Percentiles rank a stretch among this genome's conserved stretches.
Conservation (phyloP, 2,329 filamentous ascomycete genomes). For the Exophiala alcalophila region DNA sequence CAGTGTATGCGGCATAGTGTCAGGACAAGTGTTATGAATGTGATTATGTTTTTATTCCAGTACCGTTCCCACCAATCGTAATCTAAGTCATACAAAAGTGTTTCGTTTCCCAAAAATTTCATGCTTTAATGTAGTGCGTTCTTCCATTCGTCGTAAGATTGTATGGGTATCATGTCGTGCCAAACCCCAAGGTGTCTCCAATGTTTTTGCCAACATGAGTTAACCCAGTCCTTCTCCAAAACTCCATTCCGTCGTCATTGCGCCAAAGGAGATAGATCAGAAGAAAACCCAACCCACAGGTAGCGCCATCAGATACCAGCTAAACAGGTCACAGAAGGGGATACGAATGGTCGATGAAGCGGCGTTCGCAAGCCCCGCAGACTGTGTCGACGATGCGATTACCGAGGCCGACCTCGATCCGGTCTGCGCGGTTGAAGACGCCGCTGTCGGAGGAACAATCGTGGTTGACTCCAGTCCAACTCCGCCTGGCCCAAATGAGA, state of each 20-base stretch:
- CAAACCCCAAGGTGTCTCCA: conserved; percentile 6
- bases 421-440: conserved; percentile 10
- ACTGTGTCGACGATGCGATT: conserved; percentile 12
- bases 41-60: conserved; percentile 3
- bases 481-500: conserved; percentile 54
- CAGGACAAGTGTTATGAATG: conserved; percentile 37
- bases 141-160: conserved; percentile 4
- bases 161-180: conserved; percentile 15
- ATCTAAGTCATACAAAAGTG: neutral
- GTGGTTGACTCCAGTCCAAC: conserved; percentile 44
- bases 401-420: conserved; percentile 3
- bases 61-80: neutral
- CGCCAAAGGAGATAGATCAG: too few relatives aligned
- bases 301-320: conserved; percentile 9
- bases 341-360: neutral
- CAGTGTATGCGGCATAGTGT: conserved; percentile 72
- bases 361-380: neutral
- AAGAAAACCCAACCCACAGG: conserved; percentile 10
- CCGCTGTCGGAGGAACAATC: conserved; percentile 30
- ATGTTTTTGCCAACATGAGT: neutral
- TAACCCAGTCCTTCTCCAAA: conserved; percentile 2
- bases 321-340: neutral
- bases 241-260: conserved; percentile 6
- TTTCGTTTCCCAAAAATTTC: conserved; percentile 1
- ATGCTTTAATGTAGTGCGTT: neutral